These are phyloP conservation scores for Parmelia sp. DNA, from an alignment of 495 filamentous ascomycete genomes.

Conservation along the genomic window DNA sequence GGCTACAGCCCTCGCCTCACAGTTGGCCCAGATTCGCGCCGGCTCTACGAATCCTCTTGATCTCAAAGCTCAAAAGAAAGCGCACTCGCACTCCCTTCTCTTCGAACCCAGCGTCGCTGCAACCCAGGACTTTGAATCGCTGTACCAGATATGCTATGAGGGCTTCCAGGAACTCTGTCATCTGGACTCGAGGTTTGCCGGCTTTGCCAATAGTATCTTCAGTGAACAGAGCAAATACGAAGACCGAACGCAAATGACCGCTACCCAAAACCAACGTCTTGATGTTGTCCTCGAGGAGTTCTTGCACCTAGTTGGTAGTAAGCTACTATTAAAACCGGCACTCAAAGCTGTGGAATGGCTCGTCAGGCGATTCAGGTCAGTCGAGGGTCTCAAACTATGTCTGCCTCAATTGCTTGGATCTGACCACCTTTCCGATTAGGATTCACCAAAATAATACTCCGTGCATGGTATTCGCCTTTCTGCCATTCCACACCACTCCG, in stretches of 20 bases:
- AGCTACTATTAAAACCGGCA: conserved; percentile 73
- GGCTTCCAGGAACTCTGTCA: conserved; percentile 86
- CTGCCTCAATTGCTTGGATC: neutral
- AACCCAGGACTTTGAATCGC: conserved; percentile 77
- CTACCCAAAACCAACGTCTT: conserved; percentile 70
- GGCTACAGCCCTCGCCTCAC: conserved; percentile 70
- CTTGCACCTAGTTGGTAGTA: conserved; percentile 66
- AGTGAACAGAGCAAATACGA: conserved; percentile 83
- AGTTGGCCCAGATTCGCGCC: conserved; percentile 72
- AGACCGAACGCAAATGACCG: conserved; percentile 78
- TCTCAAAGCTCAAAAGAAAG: conserved; percentile 78
- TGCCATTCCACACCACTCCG: conserved; percentile 82
- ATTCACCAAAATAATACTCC: conserved; percentile 85
- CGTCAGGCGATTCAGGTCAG: conserved; percentile 80
- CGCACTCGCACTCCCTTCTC: conserved; percentile 86
- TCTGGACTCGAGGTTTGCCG: conserved; percentile 67
- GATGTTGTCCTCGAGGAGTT: conserved; percentile 73
- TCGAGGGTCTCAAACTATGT: neutral
- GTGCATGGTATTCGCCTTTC: conserved; percentile 73
- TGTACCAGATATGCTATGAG: conserved; percentile 79
- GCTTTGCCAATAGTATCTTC: conserved; percentile 69
- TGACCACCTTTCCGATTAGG: conserved; percentile 42
- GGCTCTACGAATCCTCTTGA: conserved; percentile 75
- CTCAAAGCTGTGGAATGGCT: conserved; percentile 93
- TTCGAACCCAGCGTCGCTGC: conserved; percentile 77